Percentiles rank a stretch among this genome's conserved stretches.
Evolutionary conservation across 106 monocot genomes (phyloP).

Genomic region (Apostasia shenzhenica): DNA sequence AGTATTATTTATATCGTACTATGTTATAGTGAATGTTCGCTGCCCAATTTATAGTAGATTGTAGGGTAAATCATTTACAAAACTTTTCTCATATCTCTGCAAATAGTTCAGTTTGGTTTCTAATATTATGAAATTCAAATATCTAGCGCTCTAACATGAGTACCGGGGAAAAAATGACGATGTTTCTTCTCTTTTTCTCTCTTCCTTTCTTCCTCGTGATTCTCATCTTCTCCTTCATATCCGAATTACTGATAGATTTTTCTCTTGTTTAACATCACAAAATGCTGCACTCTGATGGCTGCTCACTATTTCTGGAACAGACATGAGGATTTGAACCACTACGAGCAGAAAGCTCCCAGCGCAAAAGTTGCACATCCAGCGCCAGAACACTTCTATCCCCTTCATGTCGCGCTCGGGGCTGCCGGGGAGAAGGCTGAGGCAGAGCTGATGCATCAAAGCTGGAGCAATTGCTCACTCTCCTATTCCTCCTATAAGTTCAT

Average conservation of each 20-base stretch:
- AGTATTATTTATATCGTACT: too few species aligned
- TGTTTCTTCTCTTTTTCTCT: neutral
- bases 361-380: conserved; percentile 57
- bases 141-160: too few species aligned
- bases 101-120: too few species aligned
- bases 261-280: too few species aligned
- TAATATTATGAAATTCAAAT: too few species aligned
- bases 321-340: conserved; percentile 51
- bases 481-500: conserved; percentile 53
- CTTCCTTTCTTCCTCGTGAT: neutral
- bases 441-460: conserved; percentile 52
- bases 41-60: too few species aligned
- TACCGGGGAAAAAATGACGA: too few species aligned
- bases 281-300: neutral
- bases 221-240: too few species aligned
- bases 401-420: conserved; percentile 65
- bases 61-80: too few species aligned
- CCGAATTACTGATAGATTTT: too few species aligned
- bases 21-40: too few species aligned
- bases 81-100: too few species aligned
- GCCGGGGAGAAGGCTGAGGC: conserved; percentile 38
- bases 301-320: conserved; percentile 8
- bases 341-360: conserved; percentile 34
- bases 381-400: conserved; percentile 65
- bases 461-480: conserved; percentile 35